Evolutionary conservation across 805 yeast species (phyloP).

Genomic region (Teunomyces panamensis): DNA sequence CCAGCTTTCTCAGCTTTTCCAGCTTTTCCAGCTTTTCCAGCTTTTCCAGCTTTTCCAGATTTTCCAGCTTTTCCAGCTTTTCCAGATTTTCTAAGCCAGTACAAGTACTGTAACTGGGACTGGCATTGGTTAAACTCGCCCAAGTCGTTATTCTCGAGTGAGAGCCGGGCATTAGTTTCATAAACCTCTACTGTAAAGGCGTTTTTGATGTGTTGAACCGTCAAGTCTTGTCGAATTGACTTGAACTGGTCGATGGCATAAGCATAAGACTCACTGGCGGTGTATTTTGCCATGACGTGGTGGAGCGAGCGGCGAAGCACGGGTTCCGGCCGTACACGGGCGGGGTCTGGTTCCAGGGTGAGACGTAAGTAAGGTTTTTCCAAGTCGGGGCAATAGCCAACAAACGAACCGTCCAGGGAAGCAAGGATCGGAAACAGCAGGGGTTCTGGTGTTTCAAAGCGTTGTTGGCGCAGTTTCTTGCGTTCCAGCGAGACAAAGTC

Average conservation of each 20-base stretch:
- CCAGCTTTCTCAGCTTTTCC: no score
- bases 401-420: conserved; percentile 19
- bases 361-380: conserved; percentile 81
- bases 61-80: no score
- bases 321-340: conserved; percentile 68
- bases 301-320: conserved; percentile 59
- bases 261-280: conserved; percentile 51
- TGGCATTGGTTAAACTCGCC: conserved; percentile 97
- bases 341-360: conserved; percentile 90
- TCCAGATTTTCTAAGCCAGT: conserved; percentile 39
- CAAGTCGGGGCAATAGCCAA: conserved; percentile 63
- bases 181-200: conserved; percentile 77
- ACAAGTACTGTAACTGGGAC: conserved; percentile 68
- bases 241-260: conserved; percentile 88
- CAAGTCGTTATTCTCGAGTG: conserved; percentile 75
- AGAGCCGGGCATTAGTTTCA: conserved; percentile 83
- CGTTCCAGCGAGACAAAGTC: conserved; percentile 28
- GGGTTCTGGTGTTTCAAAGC: conserved; percentile 40
- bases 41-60: no score
- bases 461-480: conserved; percentile 42
- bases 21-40: no score
- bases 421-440: background rate
- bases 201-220: conserved; percentile 83
- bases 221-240: conserved; percentile 87
- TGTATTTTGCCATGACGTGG: conserved; percentile 53